phyloP scores from a whole-genome alignment of 768 basidiomycete genomes.

The Russula brevipes region DNA sequence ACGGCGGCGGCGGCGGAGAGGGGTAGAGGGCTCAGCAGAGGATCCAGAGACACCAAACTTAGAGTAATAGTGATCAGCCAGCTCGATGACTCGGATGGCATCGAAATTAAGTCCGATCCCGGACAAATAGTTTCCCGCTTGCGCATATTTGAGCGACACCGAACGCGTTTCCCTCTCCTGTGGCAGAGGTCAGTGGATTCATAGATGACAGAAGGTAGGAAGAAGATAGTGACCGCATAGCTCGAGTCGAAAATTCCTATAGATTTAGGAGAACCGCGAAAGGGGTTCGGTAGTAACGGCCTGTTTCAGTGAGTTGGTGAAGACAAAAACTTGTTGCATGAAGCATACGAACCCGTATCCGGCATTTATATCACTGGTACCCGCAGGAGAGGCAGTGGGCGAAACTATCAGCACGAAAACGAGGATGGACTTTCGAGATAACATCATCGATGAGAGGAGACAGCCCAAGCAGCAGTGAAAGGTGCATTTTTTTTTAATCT shows the following conservation, averaged over 20 bases:
- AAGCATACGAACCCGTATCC: not conserved
- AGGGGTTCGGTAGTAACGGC: not conserved
- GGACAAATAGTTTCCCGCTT: slow-evolving; percentile 29
- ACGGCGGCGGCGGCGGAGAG: not conserved
- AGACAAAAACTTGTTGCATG: not conserved
- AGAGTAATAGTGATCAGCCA: slow-evolving; percentile 25
- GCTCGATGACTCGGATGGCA: slow-evolving; percentile 23
- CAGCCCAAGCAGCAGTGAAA: no score
- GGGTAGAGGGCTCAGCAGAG: slow-evolving; percentile 9
- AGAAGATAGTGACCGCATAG: slow-evolving; percentile 24
- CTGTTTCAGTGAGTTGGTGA: not conserved
- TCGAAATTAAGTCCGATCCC: slow-evolving; percentile 34
- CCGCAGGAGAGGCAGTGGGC: not conserved
- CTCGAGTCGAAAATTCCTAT: slow-evolving; percentile 27
- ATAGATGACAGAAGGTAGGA: not conserved
- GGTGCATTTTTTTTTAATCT: not conserved
- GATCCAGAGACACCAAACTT: slow-evolving; percentile 21
- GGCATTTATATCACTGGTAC: not conserved
- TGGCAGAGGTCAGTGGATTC: not conserved
- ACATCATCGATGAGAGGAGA: not conserved
- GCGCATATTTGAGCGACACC: slow-evolving; percentile 32
- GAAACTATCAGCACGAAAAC: slow-evolving; percentile 40
- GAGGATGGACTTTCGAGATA: slow-evolving; percentile 42
- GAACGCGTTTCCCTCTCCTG: slow-evolving; percentile 30
- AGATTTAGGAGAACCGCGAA: slow-evolving; percentile 7